These are phyloP conservation scores for Talaromyces nanjingensis DNA, from an alignment of 495 filamentous ascomycete species.

Conservation along the genomic window DNA sequence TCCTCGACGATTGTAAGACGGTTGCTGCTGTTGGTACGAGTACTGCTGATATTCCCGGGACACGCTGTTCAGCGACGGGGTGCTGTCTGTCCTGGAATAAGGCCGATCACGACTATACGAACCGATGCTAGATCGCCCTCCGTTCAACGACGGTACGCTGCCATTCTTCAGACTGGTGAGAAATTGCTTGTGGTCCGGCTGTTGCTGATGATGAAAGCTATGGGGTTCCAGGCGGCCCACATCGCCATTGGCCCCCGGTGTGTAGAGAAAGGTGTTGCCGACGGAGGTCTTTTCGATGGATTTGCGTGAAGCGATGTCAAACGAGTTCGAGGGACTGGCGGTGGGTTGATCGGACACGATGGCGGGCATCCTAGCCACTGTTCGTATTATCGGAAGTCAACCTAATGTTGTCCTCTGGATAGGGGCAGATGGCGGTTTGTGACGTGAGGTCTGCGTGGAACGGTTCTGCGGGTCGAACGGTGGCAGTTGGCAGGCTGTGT, in stretches of 20 bases:
- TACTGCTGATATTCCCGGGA: slow-evolving; percentile 17
- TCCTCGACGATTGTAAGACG: background rate
- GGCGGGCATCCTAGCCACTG: slow-evolving; percentile 24
- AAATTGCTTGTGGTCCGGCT: slow-evolving; percentile 26
- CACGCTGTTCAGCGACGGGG: slow-evolving; percentile 43
- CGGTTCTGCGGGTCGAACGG: background rate
- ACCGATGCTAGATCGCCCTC: slow-evolving; percentile 39
- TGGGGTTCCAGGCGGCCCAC: slow-evolving; percentile 26
- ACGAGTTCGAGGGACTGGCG: slow-evolving; percentile 29
- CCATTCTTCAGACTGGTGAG: slow-evolving; percentile 33
- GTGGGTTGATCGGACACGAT: slow-evolving; percentile 30
- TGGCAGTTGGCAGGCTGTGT: background rate
- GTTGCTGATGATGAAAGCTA: slow-evolving; percentile 11
- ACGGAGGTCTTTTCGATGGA: slow-evolving; percentile 40
- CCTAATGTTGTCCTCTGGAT: slow-evolving; percentile 5
- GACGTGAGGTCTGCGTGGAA: slow-evolving; percentile 9
- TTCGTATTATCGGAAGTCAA: background rate
- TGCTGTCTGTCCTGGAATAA: slow-evolving; percentile 47
- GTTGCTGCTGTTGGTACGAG: slow-evolving; percentile 17
- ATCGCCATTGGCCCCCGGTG: slow-evolving; percentile 41
- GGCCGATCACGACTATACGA: slow-evolving; percentile 43
- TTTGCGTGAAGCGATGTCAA: slow-evolving; percentile 35
- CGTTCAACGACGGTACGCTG: slow-evolving; percentile 41
- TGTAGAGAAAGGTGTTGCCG: slow-evolving; percentile 42
- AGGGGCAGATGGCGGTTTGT: background rate